Conservation (phyloP, 2,329 filamentous ascomycete genomes). For the Aspergillus bombycis region DNA sequence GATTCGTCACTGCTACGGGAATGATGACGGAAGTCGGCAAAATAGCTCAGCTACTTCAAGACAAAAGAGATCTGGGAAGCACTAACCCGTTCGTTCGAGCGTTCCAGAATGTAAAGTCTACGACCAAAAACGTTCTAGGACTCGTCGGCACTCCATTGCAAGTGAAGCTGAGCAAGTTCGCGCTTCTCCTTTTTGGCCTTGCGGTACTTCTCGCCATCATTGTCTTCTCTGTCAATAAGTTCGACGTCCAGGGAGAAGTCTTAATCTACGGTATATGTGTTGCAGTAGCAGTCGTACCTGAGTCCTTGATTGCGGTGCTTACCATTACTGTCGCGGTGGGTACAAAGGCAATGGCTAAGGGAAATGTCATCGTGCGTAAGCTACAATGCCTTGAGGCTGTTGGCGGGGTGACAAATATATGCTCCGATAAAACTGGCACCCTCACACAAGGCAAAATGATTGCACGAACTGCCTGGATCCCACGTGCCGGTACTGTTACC, state of each 20-base stretch:
- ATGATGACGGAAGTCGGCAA: constrained; percentile 66
- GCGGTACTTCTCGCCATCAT: constrained; percentile 66
- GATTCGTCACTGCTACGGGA: constrained; percentile 62
- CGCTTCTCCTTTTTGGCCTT: constrained; percentile 75
- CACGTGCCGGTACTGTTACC: constrained; percentile 55
- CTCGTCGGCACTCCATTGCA: constrained; percentile 76
- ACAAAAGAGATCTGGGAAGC: constrained; percentile 41
- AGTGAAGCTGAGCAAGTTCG: constrained; percentile 82
- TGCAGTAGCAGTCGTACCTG: constrained; percentile 64
- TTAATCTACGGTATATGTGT: constrained; percentile 63
- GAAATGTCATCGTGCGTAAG: constrained; percentile 58
- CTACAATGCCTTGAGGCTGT: constrained; percentile 59
- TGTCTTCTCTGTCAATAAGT: constrained; percentile 62
- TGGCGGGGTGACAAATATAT: constrained; percentile 61
- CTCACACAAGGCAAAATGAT: constrained; percentile 62
- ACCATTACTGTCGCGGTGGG: constrained; percentile 65
- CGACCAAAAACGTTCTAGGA: constrained; percentile 55
- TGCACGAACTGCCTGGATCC: constrained; percentile 61
- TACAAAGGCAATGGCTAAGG: constrained; percentile 57
- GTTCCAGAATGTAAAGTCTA: constrained; percentile 46
- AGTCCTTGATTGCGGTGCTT: constrained; percentile 64
- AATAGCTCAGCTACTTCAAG: constrained; percentile 61
- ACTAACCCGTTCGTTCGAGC: constrained; percentile 30
- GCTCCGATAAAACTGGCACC: constrained; percentile 62
- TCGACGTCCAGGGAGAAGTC: constrained; percentile 60